Evolutionary conservation across 177 flowering plant genomes (phyloP).

Genomic region (Vitis hybrid): DNA sequence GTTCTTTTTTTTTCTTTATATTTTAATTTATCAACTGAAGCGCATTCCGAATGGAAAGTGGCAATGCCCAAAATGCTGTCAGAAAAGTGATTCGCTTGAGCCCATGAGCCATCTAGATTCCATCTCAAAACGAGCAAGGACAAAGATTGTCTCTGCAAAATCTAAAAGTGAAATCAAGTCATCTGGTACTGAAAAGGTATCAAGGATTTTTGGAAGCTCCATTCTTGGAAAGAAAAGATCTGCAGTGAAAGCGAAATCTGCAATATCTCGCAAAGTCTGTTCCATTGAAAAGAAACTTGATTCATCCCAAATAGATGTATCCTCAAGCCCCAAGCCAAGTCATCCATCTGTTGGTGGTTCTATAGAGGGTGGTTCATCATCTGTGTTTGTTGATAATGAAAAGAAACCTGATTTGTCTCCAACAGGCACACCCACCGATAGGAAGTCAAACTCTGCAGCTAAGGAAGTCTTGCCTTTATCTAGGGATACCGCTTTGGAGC

Average conservation of each 20-base stretch:
- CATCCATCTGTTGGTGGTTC: conserved; percentile 35
- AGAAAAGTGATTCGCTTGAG: conserved; percentile 41
- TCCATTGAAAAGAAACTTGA: conserved; percentile 36
- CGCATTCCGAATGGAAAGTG: conserved; percentile 80
- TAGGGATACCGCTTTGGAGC: conserved; percentile 20
- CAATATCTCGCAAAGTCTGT: conserved; percentile 25
- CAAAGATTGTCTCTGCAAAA: conserved; percentile 43
- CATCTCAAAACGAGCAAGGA: conserved; percentile 63
- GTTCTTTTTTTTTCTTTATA: background rate
- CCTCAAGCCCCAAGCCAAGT: conserved; percentile 29
- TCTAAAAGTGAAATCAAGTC: conserved; percentile 39
- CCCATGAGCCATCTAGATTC: conserved; percentile 38
- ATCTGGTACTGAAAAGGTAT: conserved; percentile 38
- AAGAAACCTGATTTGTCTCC: conserved; percentile 28
- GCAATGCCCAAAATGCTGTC: conserved; percentile 73
- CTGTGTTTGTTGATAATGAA: conserved; percentile 30
- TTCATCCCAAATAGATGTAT: conserved; percentile 29
- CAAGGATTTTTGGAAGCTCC: conserved; percentile 39
- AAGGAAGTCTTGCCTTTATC: conserved; percentile 30
- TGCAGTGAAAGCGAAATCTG: conserved; percentile 52
- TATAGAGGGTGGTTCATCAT: conserved; percentile 32
- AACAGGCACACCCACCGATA: conserved; percentile 24
- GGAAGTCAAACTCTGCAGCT: conserved; percentile 26
- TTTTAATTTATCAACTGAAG: conserved; percentile 33
- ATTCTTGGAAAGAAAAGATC: conserved; percentile 52